Evolutionary conservation across 2,329 filamentous ascomycete species (phyloP).

Genomic region (Aureobasidium sp.): DNA sequence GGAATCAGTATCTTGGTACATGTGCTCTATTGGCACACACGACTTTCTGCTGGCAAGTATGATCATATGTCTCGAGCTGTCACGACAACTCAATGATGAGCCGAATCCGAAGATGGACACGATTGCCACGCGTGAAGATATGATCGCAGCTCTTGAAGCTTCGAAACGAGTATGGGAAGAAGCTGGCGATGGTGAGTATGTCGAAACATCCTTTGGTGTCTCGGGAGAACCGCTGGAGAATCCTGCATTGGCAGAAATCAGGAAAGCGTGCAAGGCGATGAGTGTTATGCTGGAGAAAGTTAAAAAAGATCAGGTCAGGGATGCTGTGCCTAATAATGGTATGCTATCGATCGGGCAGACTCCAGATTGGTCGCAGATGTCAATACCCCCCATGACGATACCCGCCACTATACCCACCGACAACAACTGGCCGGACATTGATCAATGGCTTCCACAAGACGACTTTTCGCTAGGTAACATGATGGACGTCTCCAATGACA

Average conservation of each 20-base stretch:
- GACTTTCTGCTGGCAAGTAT: conserved; percentile 45
- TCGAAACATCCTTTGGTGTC: background rate
- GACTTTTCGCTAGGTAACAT: conserved; percentile 28
- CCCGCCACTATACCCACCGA: background rate
- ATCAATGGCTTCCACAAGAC: background rate
- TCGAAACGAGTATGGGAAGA: conserved; percentile 29
- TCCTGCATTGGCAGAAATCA: conserved; percentile 26
- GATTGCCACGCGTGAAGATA: conserved; percentile 16
- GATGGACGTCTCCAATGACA: conserved; percentile 24
- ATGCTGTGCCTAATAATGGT: background rate
- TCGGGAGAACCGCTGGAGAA: conserved; percentile 4
- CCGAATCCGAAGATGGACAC: conserved; percentile 18
- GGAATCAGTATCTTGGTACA: conserved; percentile 40
- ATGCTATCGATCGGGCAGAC: background rate
- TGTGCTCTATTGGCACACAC: conserved; percentile 39
- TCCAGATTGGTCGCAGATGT: background rate
- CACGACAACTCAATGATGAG: conserved; percentile 18
- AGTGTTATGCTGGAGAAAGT: conserved; percentile 29
- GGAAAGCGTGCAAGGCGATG: conserved; percentile 28
- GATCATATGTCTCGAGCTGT: conserved; percentile 42
- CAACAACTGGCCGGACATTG: background rate
- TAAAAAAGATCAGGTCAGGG: conserved; percentile 17
- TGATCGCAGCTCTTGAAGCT: conserved; percentile 29
- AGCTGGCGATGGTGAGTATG: conserved; percentile 14
- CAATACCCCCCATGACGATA: background rate